Evolutionary conservation across 2,329 filamentous ascomycete species (phyloP).

Genomic region (Sporothrix variecibatus): DNA sequence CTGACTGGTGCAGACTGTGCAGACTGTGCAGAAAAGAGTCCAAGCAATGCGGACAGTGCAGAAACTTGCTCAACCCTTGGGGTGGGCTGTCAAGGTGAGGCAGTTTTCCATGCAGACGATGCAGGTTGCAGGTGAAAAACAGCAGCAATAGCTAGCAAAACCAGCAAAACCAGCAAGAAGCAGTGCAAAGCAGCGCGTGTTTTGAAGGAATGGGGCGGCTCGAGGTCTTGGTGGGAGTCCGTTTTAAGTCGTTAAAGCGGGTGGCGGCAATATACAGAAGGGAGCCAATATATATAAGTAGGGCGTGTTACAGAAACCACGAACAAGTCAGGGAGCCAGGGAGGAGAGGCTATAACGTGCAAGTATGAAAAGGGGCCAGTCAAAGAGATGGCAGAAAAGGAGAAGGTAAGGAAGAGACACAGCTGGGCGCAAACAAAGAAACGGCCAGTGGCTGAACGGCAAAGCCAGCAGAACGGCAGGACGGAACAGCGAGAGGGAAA

Average conservation of each 20-base stretch:
- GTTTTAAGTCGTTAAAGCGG: background rate
- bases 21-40: background rate
- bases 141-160: background rate
- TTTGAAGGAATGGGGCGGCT: background rate
- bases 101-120: constrained; percentile 22
- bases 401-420: background rate
- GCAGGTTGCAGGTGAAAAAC: constrained; percentile 16
- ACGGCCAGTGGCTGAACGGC: background rate
- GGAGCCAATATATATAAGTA: constrained; percentile 18
- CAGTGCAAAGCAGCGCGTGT: background rate
- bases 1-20: background rate
- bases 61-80: constrained; percentile 26
- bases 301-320: constrained; percentile 12
- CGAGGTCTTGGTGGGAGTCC: background rate
- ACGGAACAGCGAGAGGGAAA: background rate
- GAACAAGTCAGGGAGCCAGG: background rate
- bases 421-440: background rate
- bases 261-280: constrained; percentile 16
- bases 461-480: background rate
- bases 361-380: background rate
- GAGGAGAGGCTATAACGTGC: background rate
- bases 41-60: constrained; percentile 10
- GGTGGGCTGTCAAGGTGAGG: constrained; percentile 21
- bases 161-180: background rate
- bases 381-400: background rate